Conservation (phyloP, 83 land plant species). For the Larix sibirica region DNA sequence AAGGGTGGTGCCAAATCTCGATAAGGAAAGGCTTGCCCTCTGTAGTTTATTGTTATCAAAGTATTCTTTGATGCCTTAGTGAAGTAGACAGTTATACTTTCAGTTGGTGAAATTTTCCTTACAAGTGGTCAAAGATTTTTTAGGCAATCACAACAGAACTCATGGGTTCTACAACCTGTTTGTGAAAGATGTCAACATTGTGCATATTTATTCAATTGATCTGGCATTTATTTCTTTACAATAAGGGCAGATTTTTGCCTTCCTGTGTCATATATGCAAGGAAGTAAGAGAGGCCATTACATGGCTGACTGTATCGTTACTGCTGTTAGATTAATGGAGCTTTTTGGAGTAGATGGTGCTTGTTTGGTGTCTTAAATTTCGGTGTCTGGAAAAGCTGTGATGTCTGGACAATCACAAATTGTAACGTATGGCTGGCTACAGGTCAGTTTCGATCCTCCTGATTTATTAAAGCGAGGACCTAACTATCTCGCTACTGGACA, state of each 20-base stretch:
- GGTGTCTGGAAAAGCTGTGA: neutral
- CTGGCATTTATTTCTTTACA: slow-evolving; percentile 13
- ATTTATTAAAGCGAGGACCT: neutral
- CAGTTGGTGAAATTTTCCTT: slow-evolving; percentile 1
- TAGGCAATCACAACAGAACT: slow-evolving; percentile 4
- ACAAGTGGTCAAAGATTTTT: slow-evolving; percentile 7
- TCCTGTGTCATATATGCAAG: slow-evolving; percentile 1
- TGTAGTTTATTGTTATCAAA: slow-evolving; percentile 9
- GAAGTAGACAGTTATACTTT: slow-evolving; percentile 15
- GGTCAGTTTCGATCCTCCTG: neutral
- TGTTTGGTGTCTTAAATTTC: neutral
- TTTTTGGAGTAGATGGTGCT: slow-evolving; percentile 5
- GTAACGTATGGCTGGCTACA: slow-evolving; percentile 14
- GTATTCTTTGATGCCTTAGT: slow-evolving; percentile 16
- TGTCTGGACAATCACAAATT: neutral
- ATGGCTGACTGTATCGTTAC: slow-evolving; percentile 15
- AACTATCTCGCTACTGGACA: neutral
- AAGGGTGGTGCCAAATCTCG: neutral
- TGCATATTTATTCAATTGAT: slow-evolving; percentile 17
- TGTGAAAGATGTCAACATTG: slow-evolving; percentile 5
- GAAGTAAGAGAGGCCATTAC: neutral
- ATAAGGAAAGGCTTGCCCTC: neutral
- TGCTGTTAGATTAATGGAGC: slow-evolving; percentile 4
- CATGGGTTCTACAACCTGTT: neutral
- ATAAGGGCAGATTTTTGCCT: slow-evolving; percentile 17